A percentile compares a stretch with the other conserved stretches of the same genome.
phyloP scores from a whole-genome alignment of 2,329 filamentous ascomycete genomes.

The Colletotrichum sp. region DNA sequence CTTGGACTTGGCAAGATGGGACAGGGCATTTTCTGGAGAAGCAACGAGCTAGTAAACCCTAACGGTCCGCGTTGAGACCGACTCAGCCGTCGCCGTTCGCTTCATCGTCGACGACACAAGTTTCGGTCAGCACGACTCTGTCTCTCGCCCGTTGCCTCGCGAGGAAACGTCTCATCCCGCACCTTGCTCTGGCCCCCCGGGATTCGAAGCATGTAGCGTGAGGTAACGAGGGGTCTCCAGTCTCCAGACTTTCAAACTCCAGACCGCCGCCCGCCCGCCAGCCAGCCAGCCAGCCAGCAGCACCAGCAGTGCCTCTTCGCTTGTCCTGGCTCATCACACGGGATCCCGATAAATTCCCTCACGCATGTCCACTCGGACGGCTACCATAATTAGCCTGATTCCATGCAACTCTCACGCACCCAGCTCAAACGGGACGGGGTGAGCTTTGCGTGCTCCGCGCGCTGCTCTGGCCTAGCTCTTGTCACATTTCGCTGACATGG shows the following conservation, averaged over 20 bases:
- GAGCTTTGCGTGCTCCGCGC: neutral
- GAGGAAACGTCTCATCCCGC: neutral
- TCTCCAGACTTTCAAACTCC: neutral
- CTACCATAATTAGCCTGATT: slow-evolving; percentile 18
- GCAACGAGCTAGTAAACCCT: slow-evolving; percentile 3
- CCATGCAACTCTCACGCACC: slow-evolving; percentile 9
- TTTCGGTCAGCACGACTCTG: neutral
- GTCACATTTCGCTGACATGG: slow-evolving; percentile 15
- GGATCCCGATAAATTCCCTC: slow-evolving; percentile 22
- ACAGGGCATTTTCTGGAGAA: neutral
- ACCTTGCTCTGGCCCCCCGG: neutral
- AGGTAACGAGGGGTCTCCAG: neutral
- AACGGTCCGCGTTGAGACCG: slow-evolving; percentile 7
- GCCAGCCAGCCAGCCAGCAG: neutral
- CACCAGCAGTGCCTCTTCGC: neutral
- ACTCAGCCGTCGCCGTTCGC: neutral
- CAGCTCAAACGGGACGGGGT: neutral
- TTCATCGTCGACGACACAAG: neutral
- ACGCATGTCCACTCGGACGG: slow-evolving; percentile 13
- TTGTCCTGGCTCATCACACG: neutral
- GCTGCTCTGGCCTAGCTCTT: neutral
- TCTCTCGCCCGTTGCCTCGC: neutral
- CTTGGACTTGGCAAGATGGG: neutral
- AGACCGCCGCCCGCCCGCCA: slow-evolving; percentile 5
- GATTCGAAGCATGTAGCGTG: neutral